phyloP scores from a whole-genome alignment of 2,329 filamentous ascomycete genomes.

The Alternaria sp. region DNA sequence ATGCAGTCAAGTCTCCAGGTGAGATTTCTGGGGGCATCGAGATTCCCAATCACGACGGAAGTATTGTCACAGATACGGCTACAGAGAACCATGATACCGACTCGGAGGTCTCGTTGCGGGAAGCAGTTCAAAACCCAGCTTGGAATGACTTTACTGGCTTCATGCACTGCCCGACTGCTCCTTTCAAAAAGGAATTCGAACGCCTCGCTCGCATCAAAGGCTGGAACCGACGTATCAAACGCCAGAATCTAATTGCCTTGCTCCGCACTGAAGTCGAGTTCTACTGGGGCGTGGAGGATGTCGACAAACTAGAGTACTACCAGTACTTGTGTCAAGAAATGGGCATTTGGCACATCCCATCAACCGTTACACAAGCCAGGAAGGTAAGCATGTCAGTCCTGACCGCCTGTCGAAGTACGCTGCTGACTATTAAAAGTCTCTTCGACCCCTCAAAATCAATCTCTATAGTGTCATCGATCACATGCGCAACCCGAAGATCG shows the following conservation, averaged over 20 bases:
- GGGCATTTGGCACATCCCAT: constrained; percentile 27
- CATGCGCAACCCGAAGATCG: constrained; percentile 29
- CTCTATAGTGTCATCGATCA: constrained; percentile 38
- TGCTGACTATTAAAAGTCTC: constrained; percentile 22
- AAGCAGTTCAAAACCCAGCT: constrained; percentile 20
- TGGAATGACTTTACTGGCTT: constrained; percentile 33
- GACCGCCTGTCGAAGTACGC: neutral
- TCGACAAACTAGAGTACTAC: constrained; percentile 32
- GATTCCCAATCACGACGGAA: neutral
- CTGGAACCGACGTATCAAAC: constrained; percentile 13
- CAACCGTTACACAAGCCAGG: constrained; percentile 38
- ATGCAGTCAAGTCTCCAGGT: neutral
- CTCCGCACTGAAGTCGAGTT: constrained; percentile 34
- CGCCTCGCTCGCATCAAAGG: constrained; percentile 27
- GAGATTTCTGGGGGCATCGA: neutral
- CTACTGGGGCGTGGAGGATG: constrained; percentile 26
- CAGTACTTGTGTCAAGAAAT: constrained; percentile 40
- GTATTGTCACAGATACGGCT: neutral
- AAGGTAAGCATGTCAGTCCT: constrained; percentile 27
- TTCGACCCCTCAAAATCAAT: constrained; percentile 37
- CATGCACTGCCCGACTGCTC: constrained; percentile 22
- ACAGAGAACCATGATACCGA: neutral
- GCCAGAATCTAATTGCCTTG: constrained; percentile 16
- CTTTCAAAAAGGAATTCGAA: constrained; percentile 32
- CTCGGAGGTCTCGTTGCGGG: neutral